Evolutionary conservation across 1,139 yeast species (phyloP).

Genomic region (Trichomonascaceae sp.): DNA sequence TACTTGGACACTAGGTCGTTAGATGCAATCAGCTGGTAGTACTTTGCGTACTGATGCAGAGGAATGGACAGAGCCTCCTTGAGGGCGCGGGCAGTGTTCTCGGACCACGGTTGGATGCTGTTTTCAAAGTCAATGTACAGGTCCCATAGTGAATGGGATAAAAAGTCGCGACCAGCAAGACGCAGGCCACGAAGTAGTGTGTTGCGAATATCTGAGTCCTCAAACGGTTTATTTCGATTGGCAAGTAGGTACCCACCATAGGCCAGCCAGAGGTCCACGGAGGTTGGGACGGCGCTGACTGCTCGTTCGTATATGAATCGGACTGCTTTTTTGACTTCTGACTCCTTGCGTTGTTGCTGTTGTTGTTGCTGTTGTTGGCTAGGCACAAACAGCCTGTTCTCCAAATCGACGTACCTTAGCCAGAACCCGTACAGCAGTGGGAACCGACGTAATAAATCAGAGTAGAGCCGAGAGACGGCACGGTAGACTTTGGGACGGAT

Average conservation of each 20-base stretch:
- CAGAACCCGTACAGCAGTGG: constrained; percentile 73
- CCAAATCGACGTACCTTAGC: constrained; percentile 60
- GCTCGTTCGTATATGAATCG: constrained; percentile 38
- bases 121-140: constrained; percentile 48
- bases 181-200: constrained; percentile 50
- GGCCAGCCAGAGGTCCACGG: constrained; percentile 65
- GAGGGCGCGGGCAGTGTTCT: constrained; percentile 11
- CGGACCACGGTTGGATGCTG: constrained; percentile 22
- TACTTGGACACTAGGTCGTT: constrained; percentile 10
- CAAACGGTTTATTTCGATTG: constrained; percentile 5
- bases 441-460: constrained; percentile 44
- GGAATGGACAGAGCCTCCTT: constrained; percentile 51
- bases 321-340: constrained; percentile 8
- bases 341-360: no score
- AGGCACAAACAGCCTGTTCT: constrained; percentile 44
- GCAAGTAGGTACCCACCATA: constrained; percentile 36
- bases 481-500: no score
- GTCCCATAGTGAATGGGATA: constrained; percentile 65
- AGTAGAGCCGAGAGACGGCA: no score
- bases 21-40: constrained; percentile 24
- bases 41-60: constrained; percentile 57
- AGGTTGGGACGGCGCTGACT: constrained; percentile 36
- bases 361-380: no score
- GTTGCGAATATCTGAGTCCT: constrained; percentile 11
- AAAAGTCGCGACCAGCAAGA: constrained; percentile 59